These are phyloP conservation scores for Mycena sanguinolenta DNA, from an alignment of 768 basidiomycete genomes.

Conservation along the genomic window DNA sequence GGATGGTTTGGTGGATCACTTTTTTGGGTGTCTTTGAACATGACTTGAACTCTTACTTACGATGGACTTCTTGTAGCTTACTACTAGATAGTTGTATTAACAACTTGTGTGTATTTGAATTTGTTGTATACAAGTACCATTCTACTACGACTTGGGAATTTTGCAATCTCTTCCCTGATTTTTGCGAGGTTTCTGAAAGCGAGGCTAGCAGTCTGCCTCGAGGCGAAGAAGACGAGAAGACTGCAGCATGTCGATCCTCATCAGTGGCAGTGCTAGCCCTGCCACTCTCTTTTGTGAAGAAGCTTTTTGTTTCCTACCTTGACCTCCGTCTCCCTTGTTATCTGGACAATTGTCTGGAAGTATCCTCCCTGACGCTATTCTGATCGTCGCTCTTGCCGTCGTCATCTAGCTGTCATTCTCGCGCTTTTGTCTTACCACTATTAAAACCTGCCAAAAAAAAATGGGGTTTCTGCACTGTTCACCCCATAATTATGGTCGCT, in stretches of 20 bases:
- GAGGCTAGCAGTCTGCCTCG: too few relatives aligned
- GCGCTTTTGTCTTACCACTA: slow-evolving; percentile 16
- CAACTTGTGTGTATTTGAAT: neutral
- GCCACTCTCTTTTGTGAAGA: neutral
- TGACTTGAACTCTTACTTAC: neutral
- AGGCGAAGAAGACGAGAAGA: too few relatives aligned
- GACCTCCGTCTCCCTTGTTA: neutral
- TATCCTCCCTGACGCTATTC: neutral
- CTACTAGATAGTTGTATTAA: slow-evolving; percentile 10
- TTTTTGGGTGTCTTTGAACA: slow-evolving; percentile 39
- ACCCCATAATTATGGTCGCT: slow-evolving; percentile 22
- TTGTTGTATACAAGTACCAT: too few relatives aligned
- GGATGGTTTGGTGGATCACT: slow-evolving; percentile 46
- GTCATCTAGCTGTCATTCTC: slow-evolving; percentile 5
- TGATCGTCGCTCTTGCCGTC: slow-evolving; percentile 17
- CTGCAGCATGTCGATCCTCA: neutral
- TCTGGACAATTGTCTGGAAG: slow-evolving; percentile 14
- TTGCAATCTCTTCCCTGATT: too few relatives aligned
- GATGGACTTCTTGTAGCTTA: neutral
- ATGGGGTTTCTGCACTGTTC: neutral
- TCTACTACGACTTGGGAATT: too few relatives aligned
- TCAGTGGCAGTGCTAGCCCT: neutral
- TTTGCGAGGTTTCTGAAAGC: too few relatives aligned
- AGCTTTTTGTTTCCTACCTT: slow-evolving; percentile 13
- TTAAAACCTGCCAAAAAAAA: slow-evolving; percentile 20